Evolutionary conservation across 495 filamentous ascomycete species (phyloP).

Genomic region (Daldinia bambusicola): DNA sequence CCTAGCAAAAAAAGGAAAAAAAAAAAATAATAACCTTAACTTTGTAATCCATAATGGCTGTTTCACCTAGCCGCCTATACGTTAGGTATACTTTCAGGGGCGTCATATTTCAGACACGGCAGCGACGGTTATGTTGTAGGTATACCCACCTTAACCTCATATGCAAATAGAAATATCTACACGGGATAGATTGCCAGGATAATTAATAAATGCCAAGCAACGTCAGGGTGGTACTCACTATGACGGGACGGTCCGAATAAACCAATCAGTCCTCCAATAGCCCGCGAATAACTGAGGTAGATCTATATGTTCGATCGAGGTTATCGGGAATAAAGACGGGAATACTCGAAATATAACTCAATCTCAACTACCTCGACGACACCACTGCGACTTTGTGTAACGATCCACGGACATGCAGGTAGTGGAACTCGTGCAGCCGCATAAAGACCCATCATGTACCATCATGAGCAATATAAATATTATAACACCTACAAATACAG

Average conservation of each 20-base stretch:
- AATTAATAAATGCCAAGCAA: conserved; percentile 11
- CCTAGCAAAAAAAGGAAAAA: too few relatives aligned
- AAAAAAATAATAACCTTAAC: too few relatives aligned
- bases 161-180: neutral
- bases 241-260: conserved; percentile 1
- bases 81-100: too few relatives aligned
- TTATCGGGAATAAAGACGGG: conserved; percentile 2
- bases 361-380: conserved; percentile 14
- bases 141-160: neutral
- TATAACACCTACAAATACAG: neutral
- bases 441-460: neutral
- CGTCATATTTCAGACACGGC: too few relatives aligned
- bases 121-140: neutral
- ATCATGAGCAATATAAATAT: conserved; percentile 7
- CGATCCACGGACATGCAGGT: neutral
- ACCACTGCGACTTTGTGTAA: neutral
- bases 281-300: neutral
- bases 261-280: conserved; percentile 14
- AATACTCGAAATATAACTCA: conserved; percentile 3
- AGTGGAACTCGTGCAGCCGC: neutral
- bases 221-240: neutral
- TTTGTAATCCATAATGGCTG: too few relatives aligned
- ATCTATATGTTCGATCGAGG: conserved; percentile 1
- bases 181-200: neutral
- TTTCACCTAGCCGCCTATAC: too few relatives aligned